Percentiles rank a stretch among this genome's conserved stretches.
Evolutionary conservation across 2,329 filamentous ascomycete genomes (phyloP).

Genomic region (Metarhizium robertsii): DNA sequence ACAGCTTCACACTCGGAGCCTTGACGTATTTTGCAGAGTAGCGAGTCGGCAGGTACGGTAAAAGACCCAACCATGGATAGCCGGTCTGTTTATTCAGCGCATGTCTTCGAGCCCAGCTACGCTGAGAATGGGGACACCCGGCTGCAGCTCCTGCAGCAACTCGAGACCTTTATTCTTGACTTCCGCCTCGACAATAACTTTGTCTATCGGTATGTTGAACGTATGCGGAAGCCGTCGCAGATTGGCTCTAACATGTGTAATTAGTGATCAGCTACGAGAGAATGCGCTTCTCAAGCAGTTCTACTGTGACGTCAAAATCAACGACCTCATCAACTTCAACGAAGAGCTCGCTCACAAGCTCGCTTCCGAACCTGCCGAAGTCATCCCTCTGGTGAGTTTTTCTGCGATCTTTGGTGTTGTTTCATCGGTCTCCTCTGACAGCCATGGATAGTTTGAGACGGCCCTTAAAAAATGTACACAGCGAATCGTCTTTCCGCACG

Average conservation of each 20-base stretch:
- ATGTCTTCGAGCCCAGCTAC: conserved; percentile 62
- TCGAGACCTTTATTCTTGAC: conserved; percentile 86
- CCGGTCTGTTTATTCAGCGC: conserved; percentile 77
- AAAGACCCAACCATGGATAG: conserved; percentile 57
- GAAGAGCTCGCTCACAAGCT: conserved; percentile 89
- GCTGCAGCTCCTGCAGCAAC: conserved; percentile 63
- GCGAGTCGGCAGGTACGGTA: neutral
- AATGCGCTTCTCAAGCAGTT: conserved; percentile 92
- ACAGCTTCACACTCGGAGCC: neutral
- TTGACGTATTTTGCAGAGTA: neutral
- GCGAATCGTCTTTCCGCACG: conserved; percentile 80
- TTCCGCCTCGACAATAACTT: conserved; percentile 93
- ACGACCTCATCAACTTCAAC: conserved; percentile 90
- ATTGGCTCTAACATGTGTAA: conserved; percentile 6
- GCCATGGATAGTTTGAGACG: conserved; percentile 63
- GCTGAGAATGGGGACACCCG: conserved; percentile 60
- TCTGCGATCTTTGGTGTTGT: neutral
- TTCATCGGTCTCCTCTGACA: neutral
- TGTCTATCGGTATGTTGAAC: conserved; percentile 66
- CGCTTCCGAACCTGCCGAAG: conserved; percentile 80
- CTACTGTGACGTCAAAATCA: conserved; percentile 93
- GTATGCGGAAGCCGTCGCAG: neutral
- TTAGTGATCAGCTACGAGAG: conserved; percentile 86
- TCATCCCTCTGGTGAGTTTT: conserved; percentile 71
- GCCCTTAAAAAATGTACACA: conserved; percentile 88